Evolutionary conservation across 495 filamentous ascomycete genomes (phyloP), one percentile per base, ranked within the genome.

Genomic region (Collariella sp.): DNA sequence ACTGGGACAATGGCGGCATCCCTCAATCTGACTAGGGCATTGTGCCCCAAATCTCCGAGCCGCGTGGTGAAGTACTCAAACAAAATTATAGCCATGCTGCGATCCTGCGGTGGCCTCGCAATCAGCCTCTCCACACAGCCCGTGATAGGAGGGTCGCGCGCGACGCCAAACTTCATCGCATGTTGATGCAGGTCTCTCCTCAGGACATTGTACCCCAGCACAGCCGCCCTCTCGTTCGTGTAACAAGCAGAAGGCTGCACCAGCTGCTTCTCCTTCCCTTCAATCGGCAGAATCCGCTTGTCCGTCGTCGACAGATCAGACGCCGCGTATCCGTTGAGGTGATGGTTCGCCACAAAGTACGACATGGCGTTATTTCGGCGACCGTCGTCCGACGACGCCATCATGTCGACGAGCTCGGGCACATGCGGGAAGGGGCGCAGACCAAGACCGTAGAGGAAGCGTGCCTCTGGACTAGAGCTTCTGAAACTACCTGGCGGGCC

Each of bases 51-150:
- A 52, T 96, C 87, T 2, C 77, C 77, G 0, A 90, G 63, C 18
- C 93, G 82, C 41, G 73, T 77, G n/a, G 86, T 78, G 61, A 98
- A 81, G 60, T 98, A 97, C 36, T 78, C 75, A 64, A 95, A 98
- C 16, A 89, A 60, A 6, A 79, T 74, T 29, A 80, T 76, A 0
- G 91, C 91, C 48, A 83, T 79, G 22, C 70, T 68, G 22, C 74
- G 73, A 22, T 73, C 83, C 49, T 71, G 69, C 0, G 93, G 91
- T 24, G 91, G 91, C 9, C 78, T 78, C 5, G 75, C 73, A 10
- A 89, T 68, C 20, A 97, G 75, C 39, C 72, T 72, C 22, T 85
- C 79, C 10, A 91, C 77, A 58, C 89, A 94, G 22, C 85, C 80
- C 1, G 72, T 68, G 52, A 98, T 83, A 0, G 82, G 80, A 1